phyloP scores from a whole-genome alignment of 2,329 filamentous ascomycete genomes.

The Epichloe hybrida region DNA sequence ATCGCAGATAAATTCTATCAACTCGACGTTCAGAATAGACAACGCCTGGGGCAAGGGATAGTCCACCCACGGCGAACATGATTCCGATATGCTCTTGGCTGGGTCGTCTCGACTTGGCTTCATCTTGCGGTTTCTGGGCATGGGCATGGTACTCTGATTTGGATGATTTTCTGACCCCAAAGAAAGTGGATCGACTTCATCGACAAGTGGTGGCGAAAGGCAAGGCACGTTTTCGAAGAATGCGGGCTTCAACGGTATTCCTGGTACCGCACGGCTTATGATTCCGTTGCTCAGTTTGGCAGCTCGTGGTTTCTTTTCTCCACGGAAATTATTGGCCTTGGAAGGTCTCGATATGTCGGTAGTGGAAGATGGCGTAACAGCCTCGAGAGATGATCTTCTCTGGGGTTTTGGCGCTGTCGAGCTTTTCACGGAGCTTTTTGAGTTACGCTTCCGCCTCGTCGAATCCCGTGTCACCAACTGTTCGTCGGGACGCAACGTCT shows the following conservation, averaged over 20 bases:
- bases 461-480: slow-evolving; percentile 3
- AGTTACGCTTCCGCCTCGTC: slow-evolving; percentile 6
- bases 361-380: slow-evolving; percentile 12
- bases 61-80: slow-evolving; percentile 8
- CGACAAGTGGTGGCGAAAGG: slow-evolving; percentile 12
- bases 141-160: neutral
- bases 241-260: slow-evolving; percentile 21
- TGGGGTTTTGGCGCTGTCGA: slow-evolving; percentile 15
- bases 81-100: slow-evolving; percentile 15
- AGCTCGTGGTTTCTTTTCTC: slow-evolving; percentile 23
- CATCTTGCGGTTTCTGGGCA: slow-evolving; percentile 1
- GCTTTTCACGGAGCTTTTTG: slow-evolving; percentile 11
- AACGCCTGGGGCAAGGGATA: slow-evolving; percentile 42
- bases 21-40: slow-evolving; percentile 36
- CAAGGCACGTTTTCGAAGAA: slow-evolving; percentile 25
- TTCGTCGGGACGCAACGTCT: slow-evolving; percentile 4
- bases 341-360: slow-evolving; percentile 19
- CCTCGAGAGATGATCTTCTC: slow-evolving; percentile 18
- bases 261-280: slow-evolving; percentile 18
- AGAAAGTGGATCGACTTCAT: slow-evolving; percentile 9
- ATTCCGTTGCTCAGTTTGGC: slow-evolving; percentile 15
- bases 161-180: slow-evolving; percentile 6
- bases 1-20: slow-evolving; percentile 48
- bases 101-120: slow-evolving; percentile 7
- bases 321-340: slow-evolving; percentile 16